Evolutionary conservation across 495 filamentous ascomycete genomes (phyloP), one percentile per base, ranked within the genome.

Genomic region (Xylaria palmicola): DNA sequence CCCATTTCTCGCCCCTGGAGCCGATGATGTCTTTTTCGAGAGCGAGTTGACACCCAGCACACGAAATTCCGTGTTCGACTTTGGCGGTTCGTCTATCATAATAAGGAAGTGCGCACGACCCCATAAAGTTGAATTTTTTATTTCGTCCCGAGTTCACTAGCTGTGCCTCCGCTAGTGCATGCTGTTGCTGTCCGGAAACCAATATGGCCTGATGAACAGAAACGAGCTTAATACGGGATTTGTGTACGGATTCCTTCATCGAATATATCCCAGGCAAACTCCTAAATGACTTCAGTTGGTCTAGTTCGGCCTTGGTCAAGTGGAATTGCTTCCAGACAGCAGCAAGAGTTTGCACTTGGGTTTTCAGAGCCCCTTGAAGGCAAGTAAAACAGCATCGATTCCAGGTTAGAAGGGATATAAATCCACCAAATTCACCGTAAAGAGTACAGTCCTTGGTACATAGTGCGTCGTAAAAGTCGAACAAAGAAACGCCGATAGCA

Each of bases 1-100:
- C 67, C 68, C 68, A 67, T 60, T 67, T 56, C 44, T 56, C 57
- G 50, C 30, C 57, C 58, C 59, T 62, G 19, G 60, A 60, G 63
- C 68, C 69, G 57, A 72, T 64, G 36, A 74, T 68, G 62, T 60
- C 55, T 56, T 72, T 72, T 61, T 74, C 67, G 64, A 74, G 48
- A 67, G 65, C 68, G 59, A 77, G 70, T 68, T 71, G 71, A 67
- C 76, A 78, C 37, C 76, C 74, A 40, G 68, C 72, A 73, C 74
- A 77, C 34, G 68, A 74, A 36, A 76, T 50, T 67, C 74, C 72
- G 49, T 63, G 51, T 47, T 78, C 72, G 36, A 72, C 66, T 52
- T 32, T 65, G 39, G 68, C 67, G 65, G 68, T 76, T 62, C 51
- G 65, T 64, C 59, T 71, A 48, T 77, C 69, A 58, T 74, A 78